Conservation (phyloP, 1,284 basidiomycete genomes). For the Papiliotrema nemorosa region DNA sequence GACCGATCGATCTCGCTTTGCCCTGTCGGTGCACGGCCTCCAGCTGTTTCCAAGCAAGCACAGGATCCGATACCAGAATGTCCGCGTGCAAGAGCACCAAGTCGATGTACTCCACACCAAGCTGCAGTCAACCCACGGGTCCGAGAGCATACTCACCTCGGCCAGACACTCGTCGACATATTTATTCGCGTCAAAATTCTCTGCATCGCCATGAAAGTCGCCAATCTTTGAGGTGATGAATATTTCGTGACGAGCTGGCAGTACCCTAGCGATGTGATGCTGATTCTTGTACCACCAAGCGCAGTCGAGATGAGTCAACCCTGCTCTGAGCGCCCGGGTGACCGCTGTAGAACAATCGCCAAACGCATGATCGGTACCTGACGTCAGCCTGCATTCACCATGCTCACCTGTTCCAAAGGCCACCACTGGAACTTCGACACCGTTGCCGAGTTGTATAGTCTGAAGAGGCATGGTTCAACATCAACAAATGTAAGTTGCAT, state of each 20-base stretch:
- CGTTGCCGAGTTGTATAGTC: conserved; percentile 16
- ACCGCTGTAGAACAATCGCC: conserved; percentile 11
- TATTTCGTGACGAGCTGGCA: conserved; percentile 7
- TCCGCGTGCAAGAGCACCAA: conserved; percentile 10
- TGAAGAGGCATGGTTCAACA: neutral
- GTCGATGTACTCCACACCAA: conserved; percentile 13
- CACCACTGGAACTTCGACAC: conserved; percentile 9
- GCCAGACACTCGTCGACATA: conserved; percentile 8
- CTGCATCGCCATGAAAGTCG: conserved; percentile 14
- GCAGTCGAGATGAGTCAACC: conserved; percentile 18
- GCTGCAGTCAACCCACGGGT: neutral
- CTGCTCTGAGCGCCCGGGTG: conserved; percentile 7
- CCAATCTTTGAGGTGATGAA: conserved; percentile 15
- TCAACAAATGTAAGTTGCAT: too few relatives aligned
- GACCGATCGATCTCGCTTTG: conserved; percentile 68
- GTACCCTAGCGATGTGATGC: conserved; percentile 10
- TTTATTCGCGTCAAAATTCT: conserved; percentile 14
- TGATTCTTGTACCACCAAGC: conserved; percentile 23
- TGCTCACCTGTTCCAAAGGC: conserved; percentile 19
- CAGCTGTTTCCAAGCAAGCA: conserved; percentile 60
- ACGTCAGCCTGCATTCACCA: neutral
- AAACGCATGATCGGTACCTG: conserved; percentile 14
- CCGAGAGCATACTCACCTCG: conserved; percentile 11
- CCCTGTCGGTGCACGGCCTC: conserved; percentile 63
- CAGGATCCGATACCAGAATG: conserved; percentile 11